Evolutionary conservation across 2,329 filamentous ascomycete species (phyloP).

Genomic region (Fusarium continuum): DNA sequence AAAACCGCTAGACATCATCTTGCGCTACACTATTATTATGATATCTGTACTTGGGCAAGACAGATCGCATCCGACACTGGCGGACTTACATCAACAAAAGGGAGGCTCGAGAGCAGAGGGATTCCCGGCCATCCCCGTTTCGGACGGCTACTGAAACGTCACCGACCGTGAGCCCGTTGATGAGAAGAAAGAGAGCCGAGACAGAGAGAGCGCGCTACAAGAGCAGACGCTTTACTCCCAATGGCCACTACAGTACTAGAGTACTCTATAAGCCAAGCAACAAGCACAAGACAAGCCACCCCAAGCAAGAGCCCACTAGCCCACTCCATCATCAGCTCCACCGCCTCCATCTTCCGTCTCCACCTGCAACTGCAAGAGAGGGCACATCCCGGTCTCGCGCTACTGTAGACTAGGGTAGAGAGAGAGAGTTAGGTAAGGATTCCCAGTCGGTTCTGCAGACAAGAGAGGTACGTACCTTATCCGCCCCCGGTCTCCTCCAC

Average conservation of each 20-base stretch:
- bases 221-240: constrained; percentile 21
- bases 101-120: constrained; percentile 3
- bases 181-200: neutral
- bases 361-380: constrained; percentile 24
- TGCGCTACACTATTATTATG: neutral
- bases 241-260: no score
- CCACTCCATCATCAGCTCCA: constrained; percentile 35
- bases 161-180: constrained; percentile 16
- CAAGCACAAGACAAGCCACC: constrained; percentile 22
- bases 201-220: constrained; percentile 4
- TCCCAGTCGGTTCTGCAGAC: constrained; percentile 27
- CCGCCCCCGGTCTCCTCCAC: constrained; percentile 31
- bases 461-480: constrained; percentile 25
- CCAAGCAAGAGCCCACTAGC: neutral
- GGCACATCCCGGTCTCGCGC: constrained; percentile 23
- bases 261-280: constrained; percentile 6
- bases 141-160: constrained; percentile 23
- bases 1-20: constrained; percentile 13
- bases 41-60: constrained; percentile 4
- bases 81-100: neutral
- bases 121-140: neutral
- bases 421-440: constrained; percentile 20
- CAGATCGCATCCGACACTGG: neutral
- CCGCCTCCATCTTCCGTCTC: constrained; percentile 20
- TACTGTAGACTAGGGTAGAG: no score